Base-by-base conservation (phyloP, 495 filamentous ascomycete species). In the Podospora anserina region DNA sequence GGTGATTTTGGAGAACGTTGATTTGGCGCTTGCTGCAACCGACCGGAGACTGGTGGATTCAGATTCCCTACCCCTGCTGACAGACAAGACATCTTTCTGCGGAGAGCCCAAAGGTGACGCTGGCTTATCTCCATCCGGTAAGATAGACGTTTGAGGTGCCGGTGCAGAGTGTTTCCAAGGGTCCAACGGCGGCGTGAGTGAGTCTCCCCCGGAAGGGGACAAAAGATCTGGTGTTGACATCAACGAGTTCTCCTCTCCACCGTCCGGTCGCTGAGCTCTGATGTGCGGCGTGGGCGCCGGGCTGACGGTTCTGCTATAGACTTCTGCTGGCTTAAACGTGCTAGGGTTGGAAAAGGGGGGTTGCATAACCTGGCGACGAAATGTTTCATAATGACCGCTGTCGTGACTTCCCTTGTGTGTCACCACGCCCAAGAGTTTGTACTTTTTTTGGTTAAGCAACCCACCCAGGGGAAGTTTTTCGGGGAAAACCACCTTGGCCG, bases 371-470 rank as follows among this genome's bases (percentile, higher is more conserved):
- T 97, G 96, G n/a, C 95, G 87, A 32, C 95, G 86, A 79, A 98
- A 98, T 1, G 93, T 92, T 76, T 99, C 95, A 78, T 99, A 99
- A 76, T 99, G 95, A 1, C 95, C 95, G 68, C 92, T 96, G 72
- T 97, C 89, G 79, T 99, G 95, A 68, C 91, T 96, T 20, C 95
- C 95, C 74, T 96, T 97, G 75, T 99, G 95, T 30, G 91, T 95
- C 61, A 99, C 90, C 56, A 96, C 88, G 13, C 90, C 91, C 2
- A 96, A 87, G 3, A 99, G 85, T 72, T 89, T 92, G 82, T 96
- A 99, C 70, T 85, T 90, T 66, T 87, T 90, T 69, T 88, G 88
- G 63, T 88, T 86, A 20, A 96, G 79, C 19, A 98, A 83, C 2
- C 92, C 88, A 19, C 95, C 95, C 6, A 99, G 81, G 0, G 89